Base-by-base conservation (phyloP, 2,329 filamentous ascomycete species). In the Clarireedia sp. region DNA sequence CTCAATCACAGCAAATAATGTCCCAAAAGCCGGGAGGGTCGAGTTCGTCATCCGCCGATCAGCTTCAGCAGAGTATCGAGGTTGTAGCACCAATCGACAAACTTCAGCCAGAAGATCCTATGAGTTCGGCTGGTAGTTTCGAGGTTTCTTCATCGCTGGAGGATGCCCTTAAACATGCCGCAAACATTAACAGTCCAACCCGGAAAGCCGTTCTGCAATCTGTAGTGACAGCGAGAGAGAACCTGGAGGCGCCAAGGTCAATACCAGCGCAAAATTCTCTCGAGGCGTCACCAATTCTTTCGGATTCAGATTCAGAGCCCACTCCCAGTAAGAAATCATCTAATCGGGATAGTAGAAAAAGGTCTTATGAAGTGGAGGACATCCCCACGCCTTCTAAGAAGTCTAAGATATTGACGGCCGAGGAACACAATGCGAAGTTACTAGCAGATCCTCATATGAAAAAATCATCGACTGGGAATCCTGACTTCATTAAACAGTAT, bases 401-500 rank as follows among this genome's bases (percentile, higher is more conserved):
- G 49, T 44, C 56, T 7, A 66, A 63, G 45, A 21, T 55, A 7
- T 72, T 94, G 74, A 96, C 90, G 0, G 88, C 94, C 0, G 92
- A 99, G 70, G 88, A 96, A 67, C 90, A 97, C 70, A 99, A 97
- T 67, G 87, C 89, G 9, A 75, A 87, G 57, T 77, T 97, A 1
- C 77, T 99, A 3, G 82, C 87, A 2, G 90, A 97, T 65, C 90
- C 94, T 2, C 84, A 85, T 36, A 83, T 96, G 63, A 82, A 89
- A 57, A 94, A 95, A 66, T 90, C 90, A 0, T 95, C 91, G 1
- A 90, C 90, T 1, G 88, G 90, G 8, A 95, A 99, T 62, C 94
- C 95, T 0, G 85, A 94, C 37, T 99, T 99, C 59, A 76, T 99
- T 1, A 87, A 92, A 60, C 91, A 97, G 59, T 99, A 89, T 67